These are phyloP conservation scores for Echites panduratus DNA, from an alignment of 257 asterid species.

Conservation along the genomic window DNA sequence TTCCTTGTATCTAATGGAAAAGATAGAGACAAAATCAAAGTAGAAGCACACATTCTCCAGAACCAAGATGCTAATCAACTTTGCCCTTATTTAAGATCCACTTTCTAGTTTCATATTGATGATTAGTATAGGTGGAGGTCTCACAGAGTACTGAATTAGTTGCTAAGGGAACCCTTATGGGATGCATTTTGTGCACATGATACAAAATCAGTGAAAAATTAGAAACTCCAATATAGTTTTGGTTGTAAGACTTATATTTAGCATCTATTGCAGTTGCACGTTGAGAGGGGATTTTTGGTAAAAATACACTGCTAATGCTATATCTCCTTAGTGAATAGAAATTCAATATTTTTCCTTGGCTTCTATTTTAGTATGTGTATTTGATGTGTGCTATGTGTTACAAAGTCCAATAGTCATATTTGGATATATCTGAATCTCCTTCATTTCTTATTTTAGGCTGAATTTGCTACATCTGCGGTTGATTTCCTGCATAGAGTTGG, in stretches of 20 bases:
- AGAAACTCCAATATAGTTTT: background rate
- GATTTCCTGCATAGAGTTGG: slow-evolving; percentile 98
- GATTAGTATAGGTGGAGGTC: background rate
- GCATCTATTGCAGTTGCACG: background rate
- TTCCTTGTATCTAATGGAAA: background rate
- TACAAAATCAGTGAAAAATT: background rate
- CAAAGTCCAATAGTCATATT: background rate
- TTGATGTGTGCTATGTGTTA: background rate
- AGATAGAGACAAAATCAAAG: background rate
- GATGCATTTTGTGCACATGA: background rate
- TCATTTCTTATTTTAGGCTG: slow-evolving; percentile 49
- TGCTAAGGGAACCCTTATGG: background rate
- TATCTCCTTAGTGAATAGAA: background rate
- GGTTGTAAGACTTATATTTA: background rate
- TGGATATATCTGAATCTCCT: slow-evolving; percentile 1
- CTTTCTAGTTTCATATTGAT: background rate
- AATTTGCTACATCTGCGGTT: slow-evolving; percentile 86
- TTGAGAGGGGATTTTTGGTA: background rate
- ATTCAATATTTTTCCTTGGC: background rate
- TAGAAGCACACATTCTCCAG: background rate
- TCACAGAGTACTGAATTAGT: background rate
- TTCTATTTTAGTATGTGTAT: background rate
- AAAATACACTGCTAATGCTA: background rate
- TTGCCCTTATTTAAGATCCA: background rate
- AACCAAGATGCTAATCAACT: background rate